Base-by-base conservation (phyloP, 1,284 basidiomycete species). In the Gomphus bonarii region DNA sequence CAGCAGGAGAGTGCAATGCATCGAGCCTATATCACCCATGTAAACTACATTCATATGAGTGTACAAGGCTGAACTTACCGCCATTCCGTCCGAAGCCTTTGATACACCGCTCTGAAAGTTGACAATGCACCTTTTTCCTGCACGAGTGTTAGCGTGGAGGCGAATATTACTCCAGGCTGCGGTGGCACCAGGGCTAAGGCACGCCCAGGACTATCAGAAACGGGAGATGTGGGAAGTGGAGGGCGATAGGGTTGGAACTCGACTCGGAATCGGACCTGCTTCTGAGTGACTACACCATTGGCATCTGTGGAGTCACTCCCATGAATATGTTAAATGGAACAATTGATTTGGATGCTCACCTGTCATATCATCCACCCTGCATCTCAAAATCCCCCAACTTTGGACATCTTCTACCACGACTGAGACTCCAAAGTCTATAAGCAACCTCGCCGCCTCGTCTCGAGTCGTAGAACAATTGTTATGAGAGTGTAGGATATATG, bases 91-190 rank as follows among this genome's bases (percentile, higher is more conserved):
- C 84, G 79, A 64, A 95, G 68, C 61, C 78, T 77, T 64, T 80
- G 79, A 73, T 85, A 88, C 18, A 93, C 75, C 11, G 76, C 72
- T 68, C 83, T 84, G 73, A 95, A 93, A 52, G 86, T 85, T 60
- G 86, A 84, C 65, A 86, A 73, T 3, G 91, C 87, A 14, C 93
- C 93, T 70, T 92, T 95, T 74, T 95, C 93, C 63, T 92, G 87
- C 22, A 89, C 77, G 66, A 95, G 74, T 47, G 83, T 80, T 61
- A 91, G 76, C 31, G 74, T 77, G 55, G 69, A 72, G 22, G 64
- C 55, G n/a, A 66, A 68, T 11, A 51, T 50, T 8, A 63, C 62
- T 28, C 51, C 59, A 22, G 42, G 38, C 25, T 47, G 60, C 31
- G 1, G 60, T 43, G 44, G 33, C 44, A 35, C 12, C 50, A 59